Conservation (phyloP, 139 green algal genomes). For the Coelastrella sp. region DNA sequence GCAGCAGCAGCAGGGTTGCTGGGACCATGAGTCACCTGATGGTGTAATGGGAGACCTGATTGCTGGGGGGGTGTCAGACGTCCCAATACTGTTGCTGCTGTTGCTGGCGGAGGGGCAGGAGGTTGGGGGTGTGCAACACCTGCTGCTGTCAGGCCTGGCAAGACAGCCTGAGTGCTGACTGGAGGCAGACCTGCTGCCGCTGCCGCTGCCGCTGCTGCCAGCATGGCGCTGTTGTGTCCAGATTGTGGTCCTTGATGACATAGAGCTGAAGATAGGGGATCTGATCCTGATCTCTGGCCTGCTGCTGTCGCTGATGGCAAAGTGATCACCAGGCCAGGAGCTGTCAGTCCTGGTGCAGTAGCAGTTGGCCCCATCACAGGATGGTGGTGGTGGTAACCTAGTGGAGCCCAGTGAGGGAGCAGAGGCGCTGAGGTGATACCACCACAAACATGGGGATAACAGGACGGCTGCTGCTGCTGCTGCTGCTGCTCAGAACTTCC, state of each 20-base stretch:
- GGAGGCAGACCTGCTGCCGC: neutral
- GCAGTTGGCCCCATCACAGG: neutral
- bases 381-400: neutral
- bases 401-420: neutral
- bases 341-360: neutral
- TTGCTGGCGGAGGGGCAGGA: neutral
- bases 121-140: neutral
- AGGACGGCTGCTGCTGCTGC: conserved; percentile 11
- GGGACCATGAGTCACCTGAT: neutral
- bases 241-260: neutral
- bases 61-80: conserved; percentile 4
- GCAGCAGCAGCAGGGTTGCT: too few species aligned
- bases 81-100: too few species aligned
- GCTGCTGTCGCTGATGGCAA: conserved; percentile 12
- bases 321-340: neutral
- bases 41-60: neutral
- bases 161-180: neutral
- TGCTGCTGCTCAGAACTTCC: neutral
- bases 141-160: neutral
- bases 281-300: neutral
- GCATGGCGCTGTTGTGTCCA: neutral
- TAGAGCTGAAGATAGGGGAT: neutral
- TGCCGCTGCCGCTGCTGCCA: neutral
- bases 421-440: neutral
- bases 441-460: conserved; percentile 5